phyloP scores from a whole-genome alignment of 1,284 basidiomycete species.

The Ustilago bromivora region DNA sequence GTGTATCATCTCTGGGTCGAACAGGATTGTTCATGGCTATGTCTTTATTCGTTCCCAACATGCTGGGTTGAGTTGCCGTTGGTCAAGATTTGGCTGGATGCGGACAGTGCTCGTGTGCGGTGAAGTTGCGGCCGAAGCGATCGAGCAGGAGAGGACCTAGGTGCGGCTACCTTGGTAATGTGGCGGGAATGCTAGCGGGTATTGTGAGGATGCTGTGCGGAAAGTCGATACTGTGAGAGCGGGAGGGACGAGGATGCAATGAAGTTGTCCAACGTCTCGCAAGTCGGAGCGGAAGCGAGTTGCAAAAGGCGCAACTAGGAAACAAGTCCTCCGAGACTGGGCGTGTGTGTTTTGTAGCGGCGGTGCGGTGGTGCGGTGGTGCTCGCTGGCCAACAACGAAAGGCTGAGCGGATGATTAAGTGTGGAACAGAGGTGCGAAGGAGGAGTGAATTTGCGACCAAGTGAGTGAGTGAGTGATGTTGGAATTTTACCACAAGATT shows the following conservation, averaged over 20 bases:
- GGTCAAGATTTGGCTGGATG: neutral
- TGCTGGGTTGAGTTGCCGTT: neutral
- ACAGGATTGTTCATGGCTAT: slow-evolving; percentile 18
- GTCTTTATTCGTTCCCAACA: neutral
- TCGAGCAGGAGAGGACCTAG: no score
- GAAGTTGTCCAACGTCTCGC: no score
- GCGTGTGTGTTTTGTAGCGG: no score
- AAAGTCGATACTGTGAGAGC: no score
- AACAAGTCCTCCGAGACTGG: no score
- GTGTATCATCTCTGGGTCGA: slow-evolving; percentile 21
- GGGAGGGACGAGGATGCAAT: no score
- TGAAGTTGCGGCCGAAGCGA: no score
- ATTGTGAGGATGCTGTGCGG: no score
- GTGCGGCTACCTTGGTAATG: no score
- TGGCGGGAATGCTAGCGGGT: no score
- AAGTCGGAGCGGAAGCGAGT: neutral
- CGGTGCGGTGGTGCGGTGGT: no score
- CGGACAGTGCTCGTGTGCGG: neutral
- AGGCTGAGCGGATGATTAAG: neutral
- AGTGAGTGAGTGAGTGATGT: neutral
- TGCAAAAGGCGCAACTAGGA: no score
- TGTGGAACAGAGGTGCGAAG: neutral
- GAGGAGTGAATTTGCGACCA: neutral
- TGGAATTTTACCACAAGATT: neutral
- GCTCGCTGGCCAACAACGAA: neutral